Percentiles rank a stretch among this genome's conserved stretches.
Conservation (phyloP, 164 flowering plant genomes). For the Houttuynia cordata region DNA sequence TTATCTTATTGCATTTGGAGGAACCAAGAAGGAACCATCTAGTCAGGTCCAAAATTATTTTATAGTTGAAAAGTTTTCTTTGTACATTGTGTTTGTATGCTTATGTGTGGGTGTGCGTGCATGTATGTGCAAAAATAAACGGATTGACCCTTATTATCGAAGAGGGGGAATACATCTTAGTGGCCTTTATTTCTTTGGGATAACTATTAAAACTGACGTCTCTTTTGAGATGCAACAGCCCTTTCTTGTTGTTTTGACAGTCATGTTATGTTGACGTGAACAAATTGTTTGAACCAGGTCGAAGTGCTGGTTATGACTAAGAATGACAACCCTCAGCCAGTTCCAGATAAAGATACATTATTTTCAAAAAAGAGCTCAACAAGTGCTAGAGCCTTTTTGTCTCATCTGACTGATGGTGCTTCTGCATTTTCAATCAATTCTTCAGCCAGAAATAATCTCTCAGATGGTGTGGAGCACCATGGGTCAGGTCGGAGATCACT, state of each 20-base stretch:
- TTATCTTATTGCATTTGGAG: constrained; percentile 93
- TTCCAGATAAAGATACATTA: constrained; percentile 31
- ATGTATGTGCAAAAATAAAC: no score
- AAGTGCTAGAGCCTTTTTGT: constrained; percentile 22
- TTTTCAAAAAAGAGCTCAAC: constrained; percentile 31
- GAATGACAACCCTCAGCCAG: constrained; percentile 40
- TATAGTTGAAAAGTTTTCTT: neutral
- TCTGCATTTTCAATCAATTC: constrained; percentile 33
- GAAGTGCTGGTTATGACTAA: constrained; percentile 66
- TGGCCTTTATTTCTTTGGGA: no score
- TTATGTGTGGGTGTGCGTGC: no score
- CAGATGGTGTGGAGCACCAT: constrained; percentile 68
- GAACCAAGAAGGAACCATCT: constrained; percentile 74
- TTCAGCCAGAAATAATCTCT: constrained; percentile 48
- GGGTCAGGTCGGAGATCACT: constrained; percentile 85
- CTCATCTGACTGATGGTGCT: constrained; percentile 15
- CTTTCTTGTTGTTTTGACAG: constrained; percentile 35
- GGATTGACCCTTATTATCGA: no score
- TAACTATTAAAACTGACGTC: no score
- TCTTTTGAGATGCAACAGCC: neutral
- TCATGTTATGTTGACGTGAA: neutral
- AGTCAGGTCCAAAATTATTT: constrained; percentile 48
- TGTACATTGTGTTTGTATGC: no score
- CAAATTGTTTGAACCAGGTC: constrained; percentile 34
- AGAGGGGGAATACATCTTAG: no score